Conservation (phyloP, 305 asterid species). For the Withania somnifera region DNA sequence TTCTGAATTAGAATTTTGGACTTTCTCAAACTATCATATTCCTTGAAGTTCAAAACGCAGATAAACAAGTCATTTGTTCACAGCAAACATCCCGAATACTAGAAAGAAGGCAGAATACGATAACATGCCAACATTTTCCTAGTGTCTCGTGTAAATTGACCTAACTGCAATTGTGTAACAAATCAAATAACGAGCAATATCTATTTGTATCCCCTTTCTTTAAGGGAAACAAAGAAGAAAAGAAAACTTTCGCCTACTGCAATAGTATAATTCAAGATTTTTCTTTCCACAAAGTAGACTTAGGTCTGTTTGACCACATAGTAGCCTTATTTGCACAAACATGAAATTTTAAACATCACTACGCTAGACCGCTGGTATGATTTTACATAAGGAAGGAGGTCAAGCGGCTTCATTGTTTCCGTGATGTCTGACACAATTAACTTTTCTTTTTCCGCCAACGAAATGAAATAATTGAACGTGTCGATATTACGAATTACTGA, state of each 20-base stretch:
- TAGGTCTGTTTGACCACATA: neutral
- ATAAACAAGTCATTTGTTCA: neutral
- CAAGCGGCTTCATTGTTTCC: constrained; percentile 22
- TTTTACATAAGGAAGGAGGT: constrained; percentile 66
- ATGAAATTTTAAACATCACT: constrained; percentile 43
- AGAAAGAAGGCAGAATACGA: neutral
- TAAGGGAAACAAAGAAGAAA: neutral
- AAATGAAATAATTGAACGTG: constrained; percentile 59
- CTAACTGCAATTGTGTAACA: neutral
- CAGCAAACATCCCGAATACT: neutral
- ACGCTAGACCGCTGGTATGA: constrained; percentile 50
- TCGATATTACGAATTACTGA: constrained; percentile 68
- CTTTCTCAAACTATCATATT: neutral
- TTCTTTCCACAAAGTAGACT: neutral
- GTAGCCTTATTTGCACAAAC: constrained; percentile 4
- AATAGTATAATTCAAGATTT: neutral
- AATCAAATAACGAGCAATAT: neutral
- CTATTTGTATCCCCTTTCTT: neutral
- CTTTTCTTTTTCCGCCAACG: constrained; percentile 41
- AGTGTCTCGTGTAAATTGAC: neutral
- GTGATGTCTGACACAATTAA: constrained; percentile 53
- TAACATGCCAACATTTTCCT: neutral
- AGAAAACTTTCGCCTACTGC: neutral
- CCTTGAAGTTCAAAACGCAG: neutral
- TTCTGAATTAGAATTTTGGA: neutral